Evolutionary conservation across 305 asterid genomes (phyloP), one percentile per base, ranked within the genome.

Genomic region (Fraxinus dipetala): DNA sequence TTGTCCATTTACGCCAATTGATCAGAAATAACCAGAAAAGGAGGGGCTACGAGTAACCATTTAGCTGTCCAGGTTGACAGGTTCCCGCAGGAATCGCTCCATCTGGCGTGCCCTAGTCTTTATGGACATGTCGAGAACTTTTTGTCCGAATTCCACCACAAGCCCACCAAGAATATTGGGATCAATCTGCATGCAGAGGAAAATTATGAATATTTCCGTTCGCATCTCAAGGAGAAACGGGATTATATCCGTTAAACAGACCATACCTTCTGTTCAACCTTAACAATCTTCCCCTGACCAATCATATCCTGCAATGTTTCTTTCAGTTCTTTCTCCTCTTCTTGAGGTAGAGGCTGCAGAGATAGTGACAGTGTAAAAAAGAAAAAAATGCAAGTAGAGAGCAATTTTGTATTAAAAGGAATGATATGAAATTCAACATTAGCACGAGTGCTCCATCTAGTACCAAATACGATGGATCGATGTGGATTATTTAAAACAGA

Each of bases 141-240:
- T 94, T 73, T 90, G 94, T 1, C 85, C 81, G 54, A 93, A 93
- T 86, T 93, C 99, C 78, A 95, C 93, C 77, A 95, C 88, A 32
- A 95, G 89, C 76, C 99, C 98, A 61, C 99, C 99, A 26, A 96
- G 97, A 89, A 96, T 96, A 88, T 86, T 94, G 69, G 97, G 94
- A 86, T 96, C 97, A 86, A 92, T 89, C 98, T 96, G 92, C 87
- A 79, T 10, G 28, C 2, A 61, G 18, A 73, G 74, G 36, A 78
- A 54, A 40, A 69, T 70, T 51, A 84, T 40, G 26, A 40, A 72
- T 26, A 32, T 75, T 56, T 51, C 63, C 43, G 40, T 51, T 77
- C 22, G 14, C 45, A 40, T 61, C 35, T 6, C 38, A 38, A 45
- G 22, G 28, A 13, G 70, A 40, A 38, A 56, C 70, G 18, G 54